phyloP scores from a whole-genome alignment of 2,329 filamentous ascomycete genomes.

The Alternaria sp. region DNA sequence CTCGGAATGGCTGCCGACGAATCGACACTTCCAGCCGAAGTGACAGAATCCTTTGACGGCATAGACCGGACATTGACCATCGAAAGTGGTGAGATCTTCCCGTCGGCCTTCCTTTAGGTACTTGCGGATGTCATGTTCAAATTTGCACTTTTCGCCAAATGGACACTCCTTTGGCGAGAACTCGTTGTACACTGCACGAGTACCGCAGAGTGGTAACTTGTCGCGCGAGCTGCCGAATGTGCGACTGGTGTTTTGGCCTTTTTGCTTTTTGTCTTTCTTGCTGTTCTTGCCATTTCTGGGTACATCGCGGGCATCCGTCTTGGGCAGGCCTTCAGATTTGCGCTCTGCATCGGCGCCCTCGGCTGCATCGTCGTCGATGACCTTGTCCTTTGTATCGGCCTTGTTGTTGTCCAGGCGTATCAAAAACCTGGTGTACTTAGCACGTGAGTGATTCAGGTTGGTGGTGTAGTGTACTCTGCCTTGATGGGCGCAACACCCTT shows the following conservation, averaged over 20 bases:
- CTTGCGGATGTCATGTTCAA: conserved; percentile 82
- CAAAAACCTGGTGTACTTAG: conserved; percentile 45
- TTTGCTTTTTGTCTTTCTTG: conserved; percentile 70
- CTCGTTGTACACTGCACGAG: conserved; percentile 74
- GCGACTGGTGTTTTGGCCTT: conserved; percentile 84
- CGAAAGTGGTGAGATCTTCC: conserved; percentile 78
- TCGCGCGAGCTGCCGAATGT: conserved; percentile 84
- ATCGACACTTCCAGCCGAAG: conserved; percentile 93
- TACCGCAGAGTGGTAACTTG: conserved; percentile 78
- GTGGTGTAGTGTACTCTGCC: conserved; percentile 65
- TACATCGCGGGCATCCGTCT: conserved; percentile 51
- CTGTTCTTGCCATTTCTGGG: conserved; percentile 57
- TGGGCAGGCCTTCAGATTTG: conserved; percentile 36
- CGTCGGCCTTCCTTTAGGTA: conserved; percentile 86
- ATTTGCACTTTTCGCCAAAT: conserved; percentile 82
- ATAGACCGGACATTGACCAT: conserved; percentile 83
- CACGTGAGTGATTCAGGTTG: conserved; percentile 14
- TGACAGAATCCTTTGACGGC: conserved; percentile 78
- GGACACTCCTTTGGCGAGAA: conserved; percentile 80
- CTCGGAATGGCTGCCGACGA: conserved; percentile 84
- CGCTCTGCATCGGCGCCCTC: conserved; percentile 61
- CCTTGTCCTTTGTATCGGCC: conserved; percentile 33
- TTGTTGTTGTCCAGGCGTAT: conserved; percentile 41
- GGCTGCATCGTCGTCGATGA: conserved; percentile 65
- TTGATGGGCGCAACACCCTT: conserved; percentile 75